Base-by-base conservation (phyloP, 345 rosid genomes). In the Citropsis articulata region DNA sequence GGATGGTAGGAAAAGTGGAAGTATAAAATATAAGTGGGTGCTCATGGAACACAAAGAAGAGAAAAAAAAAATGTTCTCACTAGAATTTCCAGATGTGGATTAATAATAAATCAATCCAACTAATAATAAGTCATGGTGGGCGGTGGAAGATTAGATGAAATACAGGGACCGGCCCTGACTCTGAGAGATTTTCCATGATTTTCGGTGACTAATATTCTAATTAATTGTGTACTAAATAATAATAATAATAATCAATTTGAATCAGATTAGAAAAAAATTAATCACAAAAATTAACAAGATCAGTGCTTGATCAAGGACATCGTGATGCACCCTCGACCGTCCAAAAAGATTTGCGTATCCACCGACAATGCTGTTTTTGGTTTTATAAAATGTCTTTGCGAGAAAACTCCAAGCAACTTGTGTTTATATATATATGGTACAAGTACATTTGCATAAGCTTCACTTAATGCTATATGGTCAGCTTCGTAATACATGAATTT, bases 271-370 rank as follows among this genome's bases (percentile, higher is more conserved):
- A 45, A 45, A 45, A 12, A 45, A 45, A 42, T 42, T 42, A 42
- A 42, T 42, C 16, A 42, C 33, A 65, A 9, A 18, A 45, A 45
- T 2, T 21, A n/a, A 59, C 16, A 73, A n/a, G 63, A 71, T 9
- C 27, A 38, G 18, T 5, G 8, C 16, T 8, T 8, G 31, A 69
- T 69, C 33, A 18, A 18, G 14, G 10, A 27, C 6, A n/a, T 22
- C 25, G 31, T 69, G 61, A 74, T 60, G 70, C 74, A 65, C 80
- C 81, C 83, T 72, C 78, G 63, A 73, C 84, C 83, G 85, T 80
- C 84, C 84, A 80, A 16, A 24, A 66, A 82, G 85, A 84, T 82
- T 65, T 70, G 71, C 89, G 69, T 84, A 86, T 86, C 88, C 83
- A 72, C 89, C 83, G 80, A 77, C 79, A 69, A 50, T 38, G 48